Base-by-base conservation (phyloP, 2,329 filamentous ascomycete genomes). In the Hortaea werneckii region DNA sequence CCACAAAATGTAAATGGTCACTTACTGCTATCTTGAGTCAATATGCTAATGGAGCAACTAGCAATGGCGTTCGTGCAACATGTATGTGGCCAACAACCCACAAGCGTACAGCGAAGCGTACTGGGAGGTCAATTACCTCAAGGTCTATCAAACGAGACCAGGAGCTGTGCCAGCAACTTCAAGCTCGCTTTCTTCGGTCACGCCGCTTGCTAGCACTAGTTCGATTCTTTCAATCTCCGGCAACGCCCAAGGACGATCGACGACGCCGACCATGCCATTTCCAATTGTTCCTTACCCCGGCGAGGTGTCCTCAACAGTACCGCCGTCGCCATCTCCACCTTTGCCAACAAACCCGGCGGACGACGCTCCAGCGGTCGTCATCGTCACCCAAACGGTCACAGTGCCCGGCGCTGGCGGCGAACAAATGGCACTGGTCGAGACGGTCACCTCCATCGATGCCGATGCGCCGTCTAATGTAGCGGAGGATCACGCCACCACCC, bases 71-170 rank as follows among this genome's bases (percentile, higher is more conserved):
- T 61, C 58, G 5, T 65, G 62, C 48, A 55, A 55, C 12, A 48
- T 53, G 11, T 63, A 50, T 40, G 61, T 63, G 6, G 59, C 54
- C 32, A 50, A 47, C 30, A 60, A 61, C 43, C 58, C 59, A 47
- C 47, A 59, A 7, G 54, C 54, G 5, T 65, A 64, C 42, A 55
- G 51, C n/a, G 52, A 63, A 4, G 54, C 65, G 1, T 70, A 67
- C 52, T 69, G 65, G 65, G 58, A 60, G 26, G 62, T 69, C 45
- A 65, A 64, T 30, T 67, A 59, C 37, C 52, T 69, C 41, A 56
- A 58, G 12, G 59, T 70, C 2, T 69, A 65, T 47, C 66, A 49
- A 49, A 42, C 46, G 5, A 34, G 35, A 5, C 37, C 46, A 11
- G 48, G 35, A 29, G 48, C 61, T 35, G 12, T 38, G 5, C 12